A percentile compares a stretch with the other conserved stretches of the same genome.
These are phyloP conservation scores for Coleophoma cylindrospora DNA, from an alignment of 2,329 filamentous ascomycete genomes.

Conservation along the genomic window DNA sequence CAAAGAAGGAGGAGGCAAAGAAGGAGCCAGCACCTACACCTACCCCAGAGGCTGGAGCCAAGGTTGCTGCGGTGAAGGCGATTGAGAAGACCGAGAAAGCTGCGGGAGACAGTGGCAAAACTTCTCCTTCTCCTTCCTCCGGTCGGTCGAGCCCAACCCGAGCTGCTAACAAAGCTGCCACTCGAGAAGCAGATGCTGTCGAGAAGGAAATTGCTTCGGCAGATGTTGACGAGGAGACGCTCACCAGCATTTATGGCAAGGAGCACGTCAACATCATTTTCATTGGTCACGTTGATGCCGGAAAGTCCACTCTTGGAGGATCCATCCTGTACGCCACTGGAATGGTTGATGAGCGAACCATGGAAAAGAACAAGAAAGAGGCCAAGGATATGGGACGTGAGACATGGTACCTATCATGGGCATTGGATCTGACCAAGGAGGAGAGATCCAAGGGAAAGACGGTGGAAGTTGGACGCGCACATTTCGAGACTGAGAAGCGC, in stretches of 20 bases:
- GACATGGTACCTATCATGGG: slow-evolving; percentile 99
- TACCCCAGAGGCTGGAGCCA: slow-evolving; percentile 66
- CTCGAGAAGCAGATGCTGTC: slow-evolving; percentile 75
- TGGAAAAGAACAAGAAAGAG: slow-evolving; percentile 97
- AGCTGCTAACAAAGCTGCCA: slow-evolving; percentile 43
- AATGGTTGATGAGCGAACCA: slow-evolving; percentile 98
- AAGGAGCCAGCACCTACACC: slow-evolving; percentile 30
- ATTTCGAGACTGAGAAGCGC: slow-evolving; percentile 95
- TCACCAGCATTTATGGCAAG: slow-evolving; percentile 96
- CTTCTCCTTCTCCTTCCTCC: slow-evolving; percentile 76
- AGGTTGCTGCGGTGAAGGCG: slow-evolving; percentile 81
- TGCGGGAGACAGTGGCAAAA: slow-evolving; percentile 58
- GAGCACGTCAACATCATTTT: slow-evolving; percentile 93
- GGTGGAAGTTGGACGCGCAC: slow-evolving; percentile 91
- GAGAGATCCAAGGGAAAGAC: slow-evolving; percentile 96
- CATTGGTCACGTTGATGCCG: slow-evolving; percentile 96
- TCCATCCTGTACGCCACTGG: slow-evolving; percentile 89
- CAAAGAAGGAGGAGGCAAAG: slow-evolving; percentile 44
- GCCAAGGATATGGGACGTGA: slow-evolving; percentile 95
- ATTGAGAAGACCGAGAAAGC: slow-evolving; percentile 88
- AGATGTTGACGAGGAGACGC: slow-evolving; percentile 74
- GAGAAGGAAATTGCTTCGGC: slow-evolving; percentile 60
- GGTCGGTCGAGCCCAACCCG: slow-evolving; percentile 78
- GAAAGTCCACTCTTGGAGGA: slow-evolving; percentile 93
- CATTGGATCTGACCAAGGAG: slow-evolving; percentile 93